Evolutionary conservation across 2,329 filamentous ascomycete genomes (phyloP), one percentile per base, ranked within the genome.

Genomic region (Ophiostoma novo-ulmi): DNA sequence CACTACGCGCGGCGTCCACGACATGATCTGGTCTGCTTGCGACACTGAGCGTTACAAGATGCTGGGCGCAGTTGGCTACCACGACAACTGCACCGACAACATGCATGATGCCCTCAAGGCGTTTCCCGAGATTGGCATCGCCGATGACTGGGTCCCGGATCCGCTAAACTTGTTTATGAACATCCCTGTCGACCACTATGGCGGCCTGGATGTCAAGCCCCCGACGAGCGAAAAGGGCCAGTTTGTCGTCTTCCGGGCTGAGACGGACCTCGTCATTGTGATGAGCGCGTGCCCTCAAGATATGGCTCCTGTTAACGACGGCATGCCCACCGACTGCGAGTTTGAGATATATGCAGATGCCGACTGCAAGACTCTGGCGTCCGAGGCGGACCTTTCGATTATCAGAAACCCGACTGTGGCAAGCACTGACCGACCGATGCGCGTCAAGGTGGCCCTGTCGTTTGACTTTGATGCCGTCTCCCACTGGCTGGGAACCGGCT

Each of bases 401-500:
- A 31, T 58, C 52, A 58, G 22, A 26, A 58, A 58, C 52, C 52
- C 52, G n/a, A 14, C 52, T 14, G 39, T 66, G 22, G 1, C 36
- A 17, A 8, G 5, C 35, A 17, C 44, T 2, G 38, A 31, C 20
- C 35, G 14, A 35, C 67, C 52, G 55, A 64, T 20, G 44, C 64
- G 17, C 20, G 70, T 78, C 69, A 75, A 76, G 67, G 69, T 78
- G 11, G 75, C 75, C n/a, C 71, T 77, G 17, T 78, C 75, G 10
- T 75, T 81, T 38, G 84, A 87, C 75, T 85, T 86, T 73, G 85
- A 87, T 71, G 84, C 84, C 17, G 79, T 86, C 5, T 84, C 82
- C 1, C 82, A 82, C 70, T 86, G 82, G 82, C 79, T 85, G 3
- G 85, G 85, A 31, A 85, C 84, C 6, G 82, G 83, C n/a, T 75